These are phyloP conservation scores for Keithomyces neogunnii DNA, from an alignment of 2,329 filamentous ascomycete genomes.

Conservation along the genomic window DNA sequence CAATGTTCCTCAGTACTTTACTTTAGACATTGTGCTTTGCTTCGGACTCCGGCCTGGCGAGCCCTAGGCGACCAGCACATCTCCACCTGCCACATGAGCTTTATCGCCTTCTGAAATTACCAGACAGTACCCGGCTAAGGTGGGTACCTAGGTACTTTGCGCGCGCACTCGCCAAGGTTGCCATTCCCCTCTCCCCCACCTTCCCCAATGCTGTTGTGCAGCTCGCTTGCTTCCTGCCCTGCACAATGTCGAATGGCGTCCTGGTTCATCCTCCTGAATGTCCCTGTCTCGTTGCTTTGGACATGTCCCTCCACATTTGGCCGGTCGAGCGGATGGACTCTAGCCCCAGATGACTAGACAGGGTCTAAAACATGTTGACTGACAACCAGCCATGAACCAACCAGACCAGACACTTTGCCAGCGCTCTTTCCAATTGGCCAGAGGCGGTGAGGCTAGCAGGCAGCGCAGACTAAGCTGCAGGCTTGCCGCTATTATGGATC, in stretches of 20 bases:
- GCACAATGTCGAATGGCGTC: neutral
- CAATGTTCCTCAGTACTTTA: too few relatives aligned
- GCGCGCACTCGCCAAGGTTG: too few relatives aligned
- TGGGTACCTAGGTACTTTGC: too few relatives aligned
- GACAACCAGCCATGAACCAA: neutral
- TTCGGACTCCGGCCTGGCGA: too few relatives aligned
- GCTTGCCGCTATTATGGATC: neutral
- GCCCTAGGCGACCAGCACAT: too few relatives aligned
- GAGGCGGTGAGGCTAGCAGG: too few relatives aligned
- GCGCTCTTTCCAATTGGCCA: too few relatives aligned
- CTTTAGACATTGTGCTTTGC: too few relatives aligned
- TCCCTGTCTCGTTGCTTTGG: neutral
- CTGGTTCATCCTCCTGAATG: neutral
- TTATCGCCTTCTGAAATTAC: too few relatives aligned
- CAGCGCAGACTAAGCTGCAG: neutral
- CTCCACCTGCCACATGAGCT: too few relatives aligned
- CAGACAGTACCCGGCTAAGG: too few relatives aligned
- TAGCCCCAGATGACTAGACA: neutral
- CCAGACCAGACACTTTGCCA: too few relatives aligned
- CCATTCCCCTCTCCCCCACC: neutral
- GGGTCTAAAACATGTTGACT: neutral
- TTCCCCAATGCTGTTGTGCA: neutral
- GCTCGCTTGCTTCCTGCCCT: neutral
- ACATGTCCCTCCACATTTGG: neutral
- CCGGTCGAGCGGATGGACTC: neutral